Evolutionary conservation across 2,329 filamentous ascomycete genomes (phyloP), one percentile per base, ranked within the genome.

Genomic region (Mollisiaceae sp.): DNA sequence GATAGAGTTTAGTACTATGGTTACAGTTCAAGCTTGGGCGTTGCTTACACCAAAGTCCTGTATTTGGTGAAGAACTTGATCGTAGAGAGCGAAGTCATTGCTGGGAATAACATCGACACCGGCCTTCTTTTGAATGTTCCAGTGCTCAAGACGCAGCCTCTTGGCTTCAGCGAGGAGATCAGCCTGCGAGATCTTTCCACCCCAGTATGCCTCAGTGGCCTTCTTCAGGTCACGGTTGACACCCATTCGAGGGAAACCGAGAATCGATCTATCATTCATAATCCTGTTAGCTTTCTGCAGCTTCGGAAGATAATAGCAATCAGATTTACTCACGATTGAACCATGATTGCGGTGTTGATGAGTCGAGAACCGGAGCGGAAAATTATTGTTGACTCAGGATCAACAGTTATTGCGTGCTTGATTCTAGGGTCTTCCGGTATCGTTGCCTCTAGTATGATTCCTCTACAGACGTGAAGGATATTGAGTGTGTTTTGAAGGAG

Each of bases 41-140:
- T 62, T 47, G 83, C 91, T 80, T 88, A 94, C 92, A 81, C 92
- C 93, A 80, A 97, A 97, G 82, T 97, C 90, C 86, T 97, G 94
- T 81, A 97, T 98, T 86, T 98, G 94, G 83, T 93, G 91, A 71
- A 98, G 90, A 77, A 98, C 92, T 79, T 98, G 94, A 82, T 98
- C 94, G 83, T 99, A 99, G 84, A 93, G 93, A 74, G 95, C 93
- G 79, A 99, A 99, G 89, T 99, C 95, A 82, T 99, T 99, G 91
- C 92, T 97, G 80, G 95, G 95, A 79, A 99, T 97, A 83, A 95
- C 86, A 79, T 97, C 92, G 82, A 98, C 94, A 78, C 95, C 95
- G 73, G 95, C 95, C 82, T 96, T 89, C 87, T 99, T 94, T 87
- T 99, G 95, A 83, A 99, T 97, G 85, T 97, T 93, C 95, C 95